Evolutionary conservation across 2,329 filamentous ascomycete genomes (phyloP).

Genomic region (Chrysoporthe austroafricana): DNA sequence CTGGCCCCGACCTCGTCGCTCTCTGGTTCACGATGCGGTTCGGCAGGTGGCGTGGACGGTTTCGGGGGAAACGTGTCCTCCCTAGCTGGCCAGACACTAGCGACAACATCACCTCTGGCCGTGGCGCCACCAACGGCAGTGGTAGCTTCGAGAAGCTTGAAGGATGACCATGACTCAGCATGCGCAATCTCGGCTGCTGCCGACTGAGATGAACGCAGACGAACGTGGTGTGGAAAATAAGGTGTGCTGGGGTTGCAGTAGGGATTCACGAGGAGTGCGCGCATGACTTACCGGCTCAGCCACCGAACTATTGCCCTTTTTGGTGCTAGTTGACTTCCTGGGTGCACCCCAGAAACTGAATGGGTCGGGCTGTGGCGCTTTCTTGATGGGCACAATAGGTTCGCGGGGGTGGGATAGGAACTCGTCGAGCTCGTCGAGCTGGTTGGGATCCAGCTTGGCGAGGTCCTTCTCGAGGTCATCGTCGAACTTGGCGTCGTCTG

Average conservation of each 20-base stretch:
- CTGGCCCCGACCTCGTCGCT: constrained; percentile 10
- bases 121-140: constrained; percentile 34
- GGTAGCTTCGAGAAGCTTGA: constrained; percentile 51
- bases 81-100: constrained; percentile 32
- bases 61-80: constrained; percentile 48
- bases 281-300: constrained; percentile 36
- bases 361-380: constrained; percentile 41
- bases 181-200: constrained; percentile 47
- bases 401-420: constrained; percentile 29
- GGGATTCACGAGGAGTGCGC: constrained; percentile 25
- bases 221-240: constrained; percentile 20
- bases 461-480: constrained; percentile 32
- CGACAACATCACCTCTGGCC: constrained; percentile 23
- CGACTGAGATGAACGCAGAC: constrained; percentile 28
- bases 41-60: constrained; percentile 38
- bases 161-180: constrained; percentile 50
- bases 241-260: constrained; percentile 28
- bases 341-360: constrained; percentile 63
- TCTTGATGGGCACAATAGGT: constrained; percentile 20
- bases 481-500: constrained; percentile 23
- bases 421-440: constrained; percentile 37
- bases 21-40: constrained; percentile 6
- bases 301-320: constrained; percentile 45
- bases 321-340: constrained; percentile 47
- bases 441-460: constrained; percentile 31